Evolutionary conservation across 1,139 yeast genomes (phyloP), one percentile per base, ranked within the genome.

Genomic region (Zygosaccharomyces sapae): DNA sequence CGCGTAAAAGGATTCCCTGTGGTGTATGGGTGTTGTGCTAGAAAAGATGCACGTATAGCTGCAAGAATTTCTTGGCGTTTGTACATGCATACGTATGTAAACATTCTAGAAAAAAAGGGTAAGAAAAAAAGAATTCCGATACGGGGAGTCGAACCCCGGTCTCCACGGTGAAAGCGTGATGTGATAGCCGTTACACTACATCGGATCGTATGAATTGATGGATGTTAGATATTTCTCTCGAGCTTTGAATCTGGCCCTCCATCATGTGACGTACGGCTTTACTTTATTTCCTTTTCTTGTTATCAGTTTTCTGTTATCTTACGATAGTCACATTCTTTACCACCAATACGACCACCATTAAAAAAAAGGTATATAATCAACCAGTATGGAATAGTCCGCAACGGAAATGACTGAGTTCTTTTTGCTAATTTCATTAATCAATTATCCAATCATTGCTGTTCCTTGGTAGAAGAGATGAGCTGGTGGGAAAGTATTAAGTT

Each of bases 121-220:
- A 33, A 18, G 18, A 44, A 49, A 53, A 52, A 49, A 47, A 44
- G 38, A 45, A 45, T 44, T 71, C 75, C 74, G 74, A 70, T 62
- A 67, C 75, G 69, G 75, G 73, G 75, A 71, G 69, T 71, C 72
- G 75, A 71, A 71, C 75, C 73, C 75, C 70, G 75, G 70, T 71
- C 67, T 65, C 65, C 59, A 61, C 68, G 67, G 68, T 65, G 68
- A 65, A 66, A 65, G 64, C 65, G 68, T 62, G 61, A 62, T 62
- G 67, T 64, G 68, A 63, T 64, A 64, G 67, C 68, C 68, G 65
- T 65, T 64, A 64, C 68, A 64, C 67, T 63, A 63, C 65, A 61
- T 63, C 66, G 67, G 67, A 63, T 52, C n/a, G n/a, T 4, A 7
- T 5, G n/a, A 27, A 2, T 27, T 27, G 3, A 10, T 27, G 3